phyloP scores from a whole-genome alignment of 305 asterid genomes.

The Withania somnifera region DNA sequence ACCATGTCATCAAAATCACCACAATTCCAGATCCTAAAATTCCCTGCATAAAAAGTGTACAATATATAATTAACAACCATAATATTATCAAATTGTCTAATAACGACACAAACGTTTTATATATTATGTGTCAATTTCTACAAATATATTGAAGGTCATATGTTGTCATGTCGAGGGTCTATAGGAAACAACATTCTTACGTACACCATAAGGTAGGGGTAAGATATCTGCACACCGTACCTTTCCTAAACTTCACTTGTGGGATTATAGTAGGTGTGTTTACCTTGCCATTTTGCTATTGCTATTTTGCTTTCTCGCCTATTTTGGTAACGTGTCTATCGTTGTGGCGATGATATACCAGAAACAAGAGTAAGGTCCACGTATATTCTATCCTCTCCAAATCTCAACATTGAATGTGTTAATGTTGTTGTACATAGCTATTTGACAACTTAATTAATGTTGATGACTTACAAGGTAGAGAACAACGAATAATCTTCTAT shows the following conservation, averaged over 20 bases:
- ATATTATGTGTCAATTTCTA: neutral
- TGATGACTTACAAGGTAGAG: conserved; percentile 11
- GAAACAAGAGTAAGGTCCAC: neutral
- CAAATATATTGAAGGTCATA: neutral
- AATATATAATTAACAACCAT: neutral
- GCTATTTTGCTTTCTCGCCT: neutral
- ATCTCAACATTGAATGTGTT: neutral
- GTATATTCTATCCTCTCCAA: neutral
- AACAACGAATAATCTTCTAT: conserved; percentile 11
- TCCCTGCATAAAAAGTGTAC: conserved; percentile 13
- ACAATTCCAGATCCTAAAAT: conserved; percentile 18
- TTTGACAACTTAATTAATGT: neutral
- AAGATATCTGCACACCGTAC: neutral
- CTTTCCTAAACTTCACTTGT: neutral
- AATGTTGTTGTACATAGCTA: neutral
- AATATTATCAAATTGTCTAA: neutral
- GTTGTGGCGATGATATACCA: neutral
- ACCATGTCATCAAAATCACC: conserved; percentile 13
- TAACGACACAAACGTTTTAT: neutral
- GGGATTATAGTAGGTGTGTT: neutral
- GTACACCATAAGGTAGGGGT: neutral
- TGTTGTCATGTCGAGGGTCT: neutral
- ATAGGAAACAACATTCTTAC: accelerated
- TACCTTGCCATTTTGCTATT: neutral
- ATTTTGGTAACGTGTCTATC: neutral